Conservation (phyloP, 768 basidiomycete genomes). For the Tylopilus sp. region DNA sequence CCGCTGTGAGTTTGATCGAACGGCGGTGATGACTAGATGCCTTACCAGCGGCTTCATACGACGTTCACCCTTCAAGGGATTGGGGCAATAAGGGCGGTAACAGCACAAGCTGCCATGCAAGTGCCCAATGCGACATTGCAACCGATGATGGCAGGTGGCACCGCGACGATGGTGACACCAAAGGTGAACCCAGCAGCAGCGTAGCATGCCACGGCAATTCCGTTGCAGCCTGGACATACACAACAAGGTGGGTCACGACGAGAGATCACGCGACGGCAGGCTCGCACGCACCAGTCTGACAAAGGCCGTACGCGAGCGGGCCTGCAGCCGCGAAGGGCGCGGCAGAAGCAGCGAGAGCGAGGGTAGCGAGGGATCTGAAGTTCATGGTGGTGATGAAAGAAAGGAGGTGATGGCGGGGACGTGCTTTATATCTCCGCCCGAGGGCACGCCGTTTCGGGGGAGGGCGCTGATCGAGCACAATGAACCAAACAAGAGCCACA, state of each 20-base stretch:
- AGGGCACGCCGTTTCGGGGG: neutral
- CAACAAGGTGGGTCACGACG: neutral
- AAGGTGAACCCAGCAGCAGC: slow-evolving; percentile 23
- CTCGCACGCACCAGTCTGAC: slow-evolving; percentile 21
- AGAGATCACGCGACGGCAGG: too few species aligned
- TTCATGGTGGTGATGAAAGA: slow-evolving; percentile 20
- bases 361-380: slow-evolving; percentile 15
- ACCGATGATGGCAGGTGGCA: slow-evolving; percentile 18
- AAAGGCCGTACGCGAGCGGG: slow-evolving; percentile 18
- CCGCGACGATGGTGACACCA: slow-evolving; percentile 19
- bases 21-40: neutral
- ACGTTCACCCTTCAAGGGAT: slow-evolving; percentile 26
- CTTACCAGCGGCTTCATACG: too few species aligned
- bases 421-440: neutral
- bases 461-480: neutral
- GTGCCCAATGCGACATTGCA: slow-evolving; percentile 24
- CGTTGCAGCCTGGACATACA: slow-evolving; percentile 29
- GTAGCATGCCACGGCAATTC: slow-evolving; percentile 21
- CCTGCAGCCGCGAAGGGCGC: slow-evolving; percentile 16
- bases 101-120: slow-evolving; percentile 26
- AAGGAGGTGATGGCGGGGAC: neutral
- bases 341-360: slow-evolving; percentile 16
- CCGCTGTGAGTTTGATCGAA: neutral
- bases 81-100: slow-evolving; percentile 18
- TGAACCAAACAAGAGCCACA: neutral